Evolutionary conservation across 176 grass and related monocot species (phyloP).

Genomic region (Leersia perrieri): DNA sequence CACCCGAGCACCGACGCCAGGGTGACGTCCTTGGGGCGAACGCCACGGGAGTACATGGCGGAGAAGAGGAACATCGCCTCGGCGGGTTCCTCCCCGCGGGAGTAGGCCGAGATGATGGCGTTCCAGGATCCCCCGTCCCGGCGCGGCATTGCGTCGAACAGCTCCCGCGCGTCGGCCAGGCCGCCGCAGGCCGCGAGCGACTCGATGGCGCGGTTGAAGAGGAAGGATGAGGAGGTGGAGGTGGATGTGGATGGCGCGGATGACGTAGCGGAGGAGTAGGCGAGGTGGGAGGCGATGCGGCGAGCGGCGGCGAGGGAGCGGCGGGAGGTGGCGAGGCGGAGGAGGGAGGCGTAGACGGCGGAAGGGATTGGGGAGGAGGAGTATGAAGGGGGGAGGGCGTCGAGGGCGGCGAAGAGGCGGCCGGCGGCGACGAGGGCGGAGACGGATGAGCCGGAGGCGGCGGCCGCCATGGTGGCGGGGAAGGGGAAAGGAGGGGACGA

Average conservation of each 20-base stretch:
- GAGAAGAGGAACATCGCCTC: conserved; percentile 53
- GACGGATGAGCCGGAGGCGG: neutral
- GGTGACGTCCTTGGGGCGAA: conserved; percentile 70
- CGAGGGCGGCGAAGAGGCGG: conserved; percentile 41
- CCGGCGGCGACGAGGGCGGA: conserved; percentile 26
- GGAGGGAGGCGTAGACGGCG: conserved; percentile 35
- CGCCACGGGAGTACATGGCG: conserved; percentile 37
- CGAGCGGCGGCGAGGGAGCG: conserved; percentile 47
- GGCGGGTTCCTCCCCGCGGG: neutral
- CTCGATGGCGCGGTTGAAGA: conserved; percentile 79
- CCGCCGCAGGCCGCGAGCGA: conserved; percentile 49
- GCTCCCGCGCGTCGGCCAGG: conserved; percentile 51
- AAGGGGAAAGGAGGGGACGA: neutral
- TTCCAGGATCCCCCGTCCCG: conserved; percentile 93
- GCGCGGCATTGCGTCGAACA: conserved; percentile 86
- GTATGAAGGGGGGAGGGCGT: conserved; percentile 6
- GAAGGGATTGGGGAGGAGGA: conserved; percentile 25
- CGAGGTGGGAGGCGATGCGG: conserved; percentile 51
- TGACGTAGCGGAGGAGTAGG: neutral
- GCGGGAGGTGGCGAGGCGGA: conserved; percentile 25
- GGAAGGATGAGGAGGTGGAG: conserved; percentile 37
- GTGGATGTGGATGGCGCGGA: neutral
- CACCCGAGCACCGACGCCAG: conserved; percentile 66
- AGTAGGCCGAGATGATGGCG: conserved; percentile 62
- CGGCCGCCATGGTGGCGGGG: conserved; percentile 34